phyloP scores from a whole-genome alignment of 169 alveolate genomes.

The Plasmodium falciparum region DNA sequence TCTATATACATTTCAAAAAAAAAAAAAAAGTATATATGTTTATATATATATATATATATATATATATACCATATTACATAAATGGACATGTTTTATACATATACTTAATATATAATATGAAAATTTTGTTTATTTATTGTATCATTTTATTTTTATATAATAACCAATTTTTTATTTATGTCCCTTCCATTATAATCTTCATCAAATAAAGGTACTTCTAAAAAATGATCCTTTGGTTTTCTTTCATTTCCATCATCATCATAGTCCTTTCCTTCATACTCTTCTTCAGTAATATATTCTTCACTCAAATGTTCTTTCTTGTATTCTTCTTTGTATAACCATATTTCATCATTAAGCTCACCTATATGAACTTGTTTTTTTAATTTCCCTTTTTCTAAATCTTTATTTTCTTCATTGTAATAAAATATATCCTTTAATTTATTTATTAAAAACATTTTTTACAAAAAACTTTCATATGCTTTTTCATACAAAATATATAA shows the following conservation, averaged over 20 bases:
- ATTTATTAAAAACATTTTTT: slow-evolving; percentile 33
- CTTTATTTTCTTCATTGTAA: slow-evolving; percentile 30
- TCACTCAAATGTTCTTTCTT: slow-evolving; percentile 41
- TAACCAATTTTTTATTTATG: slow-evolving; percentile 59
- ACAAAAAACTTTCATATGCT: neutral
- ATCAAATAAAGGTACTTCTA: slow-evolving; percentile 77
- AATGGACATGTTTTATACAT: neutral
- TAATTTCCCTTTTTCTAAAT: slow-evolving; percentile 16
- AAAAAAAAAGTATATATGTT: neutral
- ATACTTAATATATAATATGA: too few relatives aligned
- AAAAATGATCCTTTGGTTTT: slow-evolving; percentile 55
- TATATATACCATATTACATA: neutral
- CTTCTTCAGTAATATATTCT: slow-evolving; percentile 35
- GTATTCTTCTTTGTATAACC: slow-evolving; percentile 66
- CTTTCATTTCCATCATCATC: slow-evolving; percentile 45
- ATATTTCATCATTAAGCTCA: slow-evolving; percentile 75
- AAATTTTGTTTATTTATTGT: too few relatives aligned
- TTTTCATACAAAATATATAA: neutral
- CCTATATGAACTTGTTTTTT: slow-evolving; percentile 48
- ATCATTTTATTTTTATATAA: neutral
- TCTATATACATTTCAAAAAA: slow-evolving; percentile 20
- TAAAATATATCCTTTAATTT: slow-evolving; percentile 33
- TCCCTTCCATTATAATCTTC: slow-evolving; percentile 61
- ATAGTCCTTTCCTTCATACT: slow-evolving; percentile 13
- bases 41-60: neutral